A percentile compares a stretch with the other conserved stretches of the same genome.
Evolutionary conservation across 805 yeast genomes (phyloP).

Genomic region (Komagataella phaffii): DNA sequence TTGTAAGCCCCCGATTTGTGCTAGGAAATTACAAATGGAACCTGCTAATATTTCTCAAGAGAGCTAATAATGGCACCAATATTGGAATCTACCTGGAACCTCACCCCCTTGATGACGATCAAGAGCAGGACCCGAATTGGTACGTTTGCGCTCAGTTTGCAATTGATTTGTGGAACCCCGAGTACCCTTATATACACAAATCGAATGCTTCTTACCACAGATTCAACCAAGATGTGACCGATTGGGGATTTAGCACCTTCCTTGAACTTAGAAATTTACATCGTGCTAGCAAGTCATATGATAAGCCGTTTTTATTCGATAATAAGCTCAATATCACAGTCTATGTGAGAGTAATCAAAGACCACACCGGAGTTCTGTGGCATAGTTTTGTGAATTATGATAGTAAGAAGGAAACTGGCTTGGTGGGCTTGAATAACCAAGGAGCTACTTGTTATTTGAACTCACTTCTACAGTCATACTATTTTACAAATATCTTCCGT

Average conservation of each 20-base stretch:
- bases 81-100: conserved; percentile 78
- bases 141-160: conserved; percentile 87
- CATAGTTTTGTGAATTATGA: conserved; percentile 75
- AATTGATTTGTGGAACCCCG: conserved; percentile 73
- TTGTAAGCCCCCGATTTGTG: conserved; percentile 28
- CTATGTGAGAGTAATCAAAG: conserved; percentile 65
- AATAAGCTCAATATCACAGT: conserved; percentile 61
- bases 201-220: conserved; percentile 64
- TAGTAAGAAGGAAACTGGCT: conserved; percentile 80
- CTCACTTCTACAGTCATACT: conserved; percentile 83
- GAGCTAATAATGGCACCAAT: conserved; percentile 46
- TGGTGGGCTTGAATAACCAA: conserved; percentile 86
- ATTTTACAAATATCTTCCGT: conserved; percentile 71
- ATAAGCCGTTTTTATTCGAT: conserved; percentile 29
- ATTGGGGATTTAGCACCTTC: conserved; percentile 92
- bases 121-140: conserved; percentile 32
- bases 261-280: conserved; percentile 38
- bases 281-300: conserved; percentile 17
- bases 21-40: conserved; percentile 60
- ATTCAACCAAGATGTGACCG: conserved; percentile 62
- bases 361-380: conserved; percentile 92
- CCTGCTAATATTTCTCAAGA: conserved; percentile 56
- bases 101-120: conserved; percentile 23
- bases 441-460: conserved; percentile 98
- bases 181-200: conserved; percentile 44